Evolutionary conservation across 2,329 filamentous ascomycete species (phyloP), one percentile per base, ranked within the genome.

Genomic region (Sporothrix humicola): DNA sequence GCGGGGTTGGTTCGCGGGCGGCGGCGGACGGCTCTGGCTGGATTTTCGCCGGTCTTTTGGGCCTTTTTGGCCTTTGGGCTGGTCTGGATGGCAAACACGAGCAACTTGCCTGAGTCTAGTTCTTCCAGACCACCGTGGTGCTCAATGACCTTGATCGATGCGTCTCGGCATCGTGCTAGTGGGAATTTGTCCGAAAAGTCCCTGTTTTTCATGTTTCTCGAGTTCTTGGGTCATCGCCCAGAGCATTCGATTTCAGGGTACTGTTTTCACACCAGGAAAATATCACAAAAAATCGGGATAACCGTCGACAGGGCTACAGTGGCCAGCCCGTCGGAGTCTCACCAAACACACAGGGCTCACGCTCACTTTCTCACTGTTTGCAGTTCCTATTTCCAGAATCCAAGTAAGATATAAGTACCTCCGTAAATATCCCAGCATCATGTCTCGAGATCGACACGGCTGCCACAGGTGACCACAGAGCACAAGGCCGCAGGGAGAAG

Each of bases 81-180:
- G 61, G 61, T 4, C 52, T 26, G 52, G 20, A 56, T 56, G 52
- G 52, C 52, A 56, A 56, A 56, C 52, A 56, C 52, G 20, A 56
- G 52, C 23, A 56, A 56, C 23, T 23, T 26, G 20, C 20, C 52
- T 54, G 46, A 48, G 52, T 54, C 52, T 54, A 48, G 52, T 17
- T 26, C 20, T 23, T 56, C 20, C 52, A 26, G 52, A 23, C 20
- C 31, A 23, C 52, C 26, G 52, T 26, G 23, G 52, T 23, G 52
- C 9, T 26, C n/a, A 48, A 46, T n/a, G 42, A 44, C 61, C 31
- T 17, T 66, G 42, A 26, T 66, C 42, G 42, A 44, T 66, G 42
- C 61, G n/a, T 65, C 61, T 65, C 61, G 42, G 61, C 61, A 15
- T 48, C 61, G 42, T 48, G 61, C 61, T 26, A 48, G 42, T 48